phyloP scores from a whole-genome alignment of 345 rosid species.

The Rhodamnia rubescens region DNA sequence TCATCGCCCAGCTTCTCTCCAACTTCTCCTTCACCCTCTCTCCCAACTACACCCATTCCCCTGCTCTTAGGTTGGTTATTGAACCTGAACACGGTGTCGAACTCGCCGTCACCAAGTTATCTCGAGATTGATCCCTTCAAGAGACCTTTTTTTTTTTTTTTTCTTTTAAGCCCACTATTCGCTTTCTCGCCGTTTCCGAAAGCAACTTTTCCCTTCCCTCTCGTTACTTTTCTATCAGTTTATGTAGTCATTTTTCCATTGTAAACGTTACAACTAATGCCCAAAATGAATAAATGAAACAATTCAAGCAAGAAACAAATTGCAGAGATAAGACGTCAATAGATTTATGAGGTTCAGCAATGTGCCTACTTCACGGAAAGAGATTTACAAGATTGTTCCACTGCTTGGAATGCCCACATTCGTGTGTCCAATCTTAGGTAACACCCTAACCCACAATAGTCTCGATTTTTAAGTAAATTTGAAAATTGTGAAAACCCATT shows the following conservation, averaged over 20 bases:
- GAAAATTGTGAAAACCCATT: no score
- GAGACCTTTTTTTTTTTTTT: neutral
- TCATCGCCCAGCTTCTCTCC: constrained; percentile 11
- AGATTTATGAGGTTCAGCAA: neutral
- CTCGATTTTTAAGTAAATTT: no score
- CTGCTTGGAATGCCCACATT: neutral
- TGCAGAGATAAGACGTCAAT: neutral
- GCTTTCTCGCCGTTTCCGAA: neutral
- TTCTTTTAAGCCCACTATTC: neutral
- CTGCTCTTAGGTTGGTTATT: constrained; percentile 19
- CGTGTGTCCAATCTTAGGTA: neutral
- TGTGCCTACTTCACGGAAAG: neutral
- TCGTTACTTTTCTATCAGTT: neutral
- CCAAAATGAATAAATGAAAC: neutral
- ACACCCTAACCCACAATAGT: neutral
- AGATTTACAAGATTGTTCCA: neutral
- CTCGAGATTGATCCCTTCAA: neutral
- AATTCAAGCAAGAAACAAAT: neutral
- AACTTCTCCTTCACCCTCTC: constrained; percentile 29
- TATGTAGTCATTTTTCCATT: neutral
- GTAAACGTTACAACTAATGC: neutral
- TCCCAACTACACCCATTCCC: constrained; percentile 19
- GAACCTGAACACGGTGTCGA: constrained; percentile 31
- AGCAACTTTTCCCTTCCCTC: neutral
- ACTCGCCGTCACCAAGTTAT: constrained; percentile 19